Evolutionary conservation across 2,329 filamentous ascomycete genomes (phyloP).

Genomic region (Calonectria fujianensis): DNA sequence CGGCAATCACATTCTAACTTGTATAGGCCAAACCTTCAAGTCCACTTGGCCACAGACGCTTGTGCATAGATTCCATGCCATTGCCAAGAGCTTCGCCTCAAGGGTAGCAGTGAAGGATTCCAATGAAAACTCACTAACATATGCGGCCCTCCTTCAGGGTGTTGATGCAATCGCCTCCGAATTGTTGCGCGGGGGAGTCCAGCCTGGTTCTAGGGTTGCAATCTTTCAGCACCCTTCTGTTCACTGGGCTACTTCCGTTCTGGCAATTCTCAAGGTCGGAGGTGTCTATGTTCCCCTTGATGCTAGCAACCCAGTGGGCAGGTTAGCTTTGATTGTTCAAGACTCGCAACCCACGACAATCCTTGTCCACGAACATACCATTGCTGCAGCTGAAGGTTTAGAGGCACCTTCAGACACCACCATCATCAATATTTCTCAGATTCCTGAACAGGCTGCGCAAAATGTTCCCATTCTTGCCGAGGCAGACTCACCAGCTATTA

Average conservation of each 20-base stretch:
- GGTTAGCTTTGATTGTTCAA: conserved; percentile 25
- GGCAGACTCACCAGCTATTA: conserved; percentile 15
- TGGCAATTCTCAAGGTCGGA: conserved; percentile 33
- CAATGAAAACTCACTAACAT: not conserved
- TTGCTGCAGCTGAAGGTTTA: not conserved
- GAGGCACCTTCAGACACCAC: not conserved
- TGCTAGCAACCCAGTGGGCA: conserved; percentile 17
- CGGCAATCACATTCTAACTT: not conserved
- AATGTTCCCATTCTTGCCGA: not conserved
- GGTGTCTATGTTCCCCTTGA: conserved; percentile 39
- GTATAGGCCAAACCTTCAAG: not conserved
- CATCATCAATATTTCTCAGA: conserved; percentile 22
- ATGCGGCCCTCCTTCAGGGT: not conserved
- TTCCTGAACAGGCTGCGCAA: not conserved
- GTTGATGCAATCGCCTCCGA: conserved; percentile 4
- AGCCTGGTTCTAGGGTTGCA: conserved; percentile 9
- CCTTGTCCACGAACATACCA: conserved; percentile 30
- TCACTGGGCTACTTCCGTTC: conserved; percentile 32
- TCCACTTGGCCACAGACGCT: conserved; percentile 3
- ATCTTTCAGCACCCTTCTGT: conserved; percentile 31
- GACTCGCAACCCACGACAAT: conserved; percentile 34
- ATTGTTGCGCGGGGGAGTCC: not conserved
- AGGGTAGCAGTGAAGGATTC: conserved; percentile 2
- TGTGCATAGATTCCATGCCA: not conserved
- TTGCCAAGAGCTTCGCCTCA: not conserved